Percentiles rank a stretch among this genome's conserved stretches.
These are phyloP conservation scores for Rhynchosporium graminicola DNA, from an alignment of 2,329 filamentous ascomycete genomes.

Conservation along the genomic window DNA sequence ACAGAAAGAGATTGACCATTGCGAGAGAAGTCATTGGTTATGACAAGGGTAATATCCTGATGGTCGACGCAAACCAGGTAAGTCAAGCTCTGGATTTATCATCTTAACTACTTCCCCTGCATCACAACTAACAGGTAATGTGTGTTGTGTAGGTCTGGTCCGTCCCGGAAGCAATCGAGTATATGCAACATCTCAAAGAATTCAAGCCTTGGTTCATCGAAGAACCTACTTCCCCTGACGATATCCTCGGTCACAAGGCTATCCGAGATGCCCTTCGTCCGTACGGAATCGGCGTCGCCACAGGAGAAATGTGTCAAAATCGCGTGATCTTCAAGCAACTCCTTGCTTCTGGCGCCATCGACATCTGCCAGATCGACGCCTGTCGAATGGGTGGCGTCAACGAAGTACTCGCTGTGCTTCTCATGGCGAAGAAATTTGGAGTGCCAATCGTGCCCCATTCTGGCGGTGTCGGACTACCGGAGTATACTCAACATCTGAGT, in stretches of 20 bases:
- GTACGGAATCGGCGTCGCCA: conserved; percentile 79
- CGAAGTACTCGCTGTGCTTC: conserved; percentile 85
- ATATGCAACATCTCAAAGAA: conserved; percentile 79
- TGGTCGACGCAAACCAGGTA: conserved; percentile 91
- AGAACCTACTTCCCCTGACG: conserved; percentile 88
- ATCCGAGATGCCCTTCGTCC: conserved; percentile 78
- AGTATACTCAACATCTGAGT: conserved; percentile 90
- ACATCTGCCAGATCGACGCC: conserved; percentile 87
- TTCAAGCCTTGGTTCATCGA: conserved; percentile 95
- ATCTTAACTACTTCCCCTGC: background rate
- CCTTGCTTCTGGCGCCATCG: conserved; percentile 75
- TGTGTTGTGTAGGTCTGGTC: conserved; percentile 64
- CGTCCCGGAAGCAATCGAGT: conserved; percentile 82
- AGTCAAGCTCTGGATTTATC: conserved; percentile 19
- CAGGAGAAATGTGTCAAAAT: conserved; percentile 95
- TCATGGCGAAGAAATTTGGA: conserved; percentile 72
- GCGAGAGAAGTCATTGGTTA: conserved; percentile 80
- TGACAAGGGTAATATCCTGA: conserved; percentile 71
- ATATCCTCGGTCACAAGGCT: conserved; percentile 84
- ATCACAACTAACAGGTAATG: background rate
- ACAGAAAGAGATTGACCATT: conserved; percentile 69
- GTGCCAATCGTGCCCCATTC: conserved; percentile 88
- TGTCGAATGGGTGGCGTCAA: conserved; percentile 89
- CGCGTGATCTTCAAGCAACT: conserved; percentile 93
- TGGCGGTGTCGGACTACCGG: conserved; percentile 85